These are phyloP conservation scores for Nowakowskiella sp. DNA, from an alignment of 192 early-diverging fungal species.

Conservation along the genomic window DNA sequence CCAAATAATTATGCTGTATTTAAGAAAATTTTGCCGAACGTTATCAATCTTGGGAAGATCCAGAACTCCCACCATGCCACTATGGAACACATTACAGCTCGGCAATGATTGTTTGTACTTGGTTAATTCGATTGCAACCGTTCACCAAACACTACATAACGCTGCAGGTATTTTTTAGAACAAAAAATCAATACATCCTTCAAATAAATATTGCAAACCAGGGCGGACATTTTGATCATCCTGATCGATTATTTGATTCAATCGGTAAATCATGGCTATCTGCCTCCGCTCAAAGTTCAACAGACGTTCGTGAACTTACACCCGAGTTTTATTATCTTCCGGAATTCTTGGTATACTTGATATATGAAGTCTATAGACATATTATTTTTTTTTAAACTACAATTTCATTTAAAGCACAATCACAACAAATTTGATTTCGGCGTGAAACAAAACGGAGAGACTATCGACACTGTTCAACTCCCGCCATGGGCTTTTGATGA, in stretches of 20 bases:
- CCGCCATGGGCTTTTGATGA: constrained; percentile 81
- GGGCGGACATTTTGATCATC: constrained; percentile 49
- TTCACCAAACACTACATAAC: constrained; percentile 76
- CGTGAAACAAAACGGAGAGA: constrained; percentile 50
- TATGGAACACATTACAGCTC: constrained; percentile 98
- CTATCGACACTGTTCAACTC: constrained; percentile 56
- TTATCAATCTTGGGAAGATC: constrained; percentile 57
- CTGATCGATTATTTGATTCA: constrained; percentile 46
- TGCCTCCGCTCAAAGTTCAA: constrained; percentile 29
- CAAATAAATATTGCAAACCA: constrained; percentile 39
- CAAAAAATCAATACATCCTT: not conserved
- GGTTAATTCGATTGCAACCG: constrained; percentile 82
- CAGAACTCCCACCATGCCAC: constrained; percentile 61
- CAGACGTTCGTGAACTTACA: constrained; percentile 83
- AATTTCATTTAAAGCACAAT: constrained; percentile 29
- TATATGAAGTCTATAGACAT: constrained; percentile 6
- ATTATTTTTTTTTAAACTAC: constrained; percentile 3
- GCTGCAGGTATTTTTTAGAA: constrained; percentile 37
- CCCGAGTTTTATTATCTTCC: constrained; percentile 96
- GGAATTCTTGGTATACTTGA: constrained; percentile 65
- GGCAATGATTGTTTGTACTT: constrained; percentile 82
- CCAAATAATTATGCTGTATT: not conserved
- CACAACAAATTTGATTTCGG: constrained; percentile 62
- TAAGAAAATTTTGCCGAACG: constrained; percentile 58
- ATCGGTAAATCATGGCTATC: constrained; percentile 45